phyloP scores from a whole-genome alignment of 73 alveolate species.

The Stentor roeselii region DNA sequence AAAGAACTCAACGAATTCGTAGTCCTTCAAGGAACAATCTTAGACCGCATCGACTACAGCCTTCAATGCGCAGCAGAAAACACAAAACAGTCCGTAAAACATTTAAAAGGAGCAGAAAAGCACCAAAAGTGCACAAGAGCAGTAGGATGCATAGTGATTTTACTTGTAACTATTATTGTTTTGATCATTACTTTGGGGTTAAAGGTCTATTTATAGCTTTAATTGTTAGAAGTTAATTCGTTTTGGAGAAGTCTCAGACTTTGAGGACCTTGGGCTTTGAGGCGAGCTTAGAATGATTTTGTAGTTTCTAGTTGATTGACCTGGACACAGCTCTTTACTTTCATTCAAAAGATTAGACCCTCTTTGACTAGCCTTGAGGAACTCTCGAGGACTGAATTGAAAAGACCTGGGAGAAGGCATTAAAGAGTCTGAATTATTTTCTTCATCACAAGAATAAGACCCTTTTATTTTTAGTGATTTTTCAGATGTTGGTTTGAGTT shows the following conservation, averaged over 20 bases:
- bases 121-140: slow-evolving; percentile 30
- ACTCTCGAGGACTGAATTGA: not conserved
- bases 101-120: slow-evolving; percentile 52
- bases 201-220: not conserved
- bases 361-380: not conserved
- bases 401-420: too few species aligned
- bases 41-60: slow-evolving; percentile 91
- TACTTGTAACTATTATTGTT: not conserved
- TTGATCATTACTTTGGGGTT: not conserved
- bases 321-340: not conserved
- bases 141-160: slow-evolving; percentile 11
- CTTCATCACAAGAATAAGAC: too few species aligned
- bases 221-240: not conserved
- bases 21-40: slow-evolving; percentile 88
- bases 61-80: slow-evolving; percentile 70
- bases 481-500: too few species aligned
- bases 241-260: not conserved
- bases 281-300: not conserved
- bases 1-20: slow-evolving; percentile 82
- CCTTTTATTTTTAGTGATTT: too few species aligned
- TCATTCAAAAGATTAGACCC: not conserved
- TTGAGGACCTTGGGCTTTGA: not conserved
- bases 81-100: slow-evolving; percentile 58
- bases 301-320: not conserved
- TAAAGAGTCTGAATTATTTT: too few species aligned